A percentile compares a stretch with the other conserved stretches of the same genome.
phyloP scores from a whole-genome alignment of 768 basidiomycete genomes.

The Chlorophyllum brunneum region DNA sequence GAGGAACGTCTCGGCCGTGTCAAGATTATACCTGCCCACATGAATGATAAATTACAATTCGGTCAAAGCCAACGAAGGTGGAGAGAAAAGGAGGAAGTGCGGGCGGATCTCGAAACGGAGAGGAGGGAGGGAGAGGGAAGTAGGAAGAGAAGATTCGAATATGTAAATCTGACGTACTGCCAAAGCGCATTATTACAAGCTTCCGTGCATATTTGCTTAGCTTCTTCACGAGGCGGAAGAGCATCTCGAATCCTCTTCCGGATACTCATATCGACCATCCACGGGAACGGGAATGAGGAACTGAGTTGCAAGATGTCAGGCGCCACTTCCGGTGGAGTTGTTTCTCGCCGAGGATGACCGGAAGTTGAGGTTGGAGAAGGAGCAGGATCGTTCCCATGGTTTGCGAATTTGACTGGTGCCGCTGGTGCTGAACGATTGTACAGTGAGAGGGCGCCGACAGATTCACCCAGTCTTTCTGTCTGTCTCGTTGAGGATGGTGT shows the following conservation, averaged over 20 bases:
- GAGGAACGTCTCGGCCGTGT: slow-evolving; percentile 66
- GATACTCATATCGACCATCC: slow-evolving; percentile 59
- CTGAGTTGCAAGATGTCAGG: slow-evolving; percentile 55
- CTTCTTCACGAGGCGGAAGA: slow-evolving; percentile 57
- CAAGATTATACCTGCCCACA: slow-evolving; percentile 56
- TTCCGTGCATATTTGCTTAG: slow-evolving; percentile 56
- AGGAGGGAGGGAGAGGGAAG: too few species aligned
- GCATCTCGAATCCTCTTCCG: slow-evolving; percentile 60
- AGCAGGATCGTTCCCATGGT: background rate
- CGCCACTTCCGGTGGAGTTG: slow-evolving; percentile 35
- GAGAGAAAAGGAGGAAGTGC: background rate
- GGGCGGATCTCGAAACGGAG: slow-evolving; percentile 10
- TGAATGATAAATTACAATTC: background rate
- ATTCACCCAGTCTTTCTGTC: slow-evolving; percentile 14
- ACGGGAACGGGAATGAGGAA: slow-evolving; percentile 67
- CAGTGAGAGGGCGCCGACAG: slow-evolving; percentile 14
- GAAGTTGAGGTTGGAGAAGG: background rate
- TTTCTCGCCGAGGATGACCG: slow-evolving; percentile 14
- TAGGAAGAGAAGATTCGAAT: slow-evolving; percentile 11
- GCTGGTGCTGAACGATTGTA: slow-evolving; percentile 1
- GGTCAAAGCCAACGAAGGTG: background rate
- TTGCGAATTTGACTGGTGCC: background rate
- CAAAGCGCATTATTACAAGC: slow-evolving; percentile 66
- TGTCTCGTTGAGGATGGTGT: slow-evolving; percentile 1
- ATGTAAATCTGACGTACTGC: slow-evolving; percentile 48